phyloP scores from a whole-genome alignment of 345 rosid species.

The Populus davidiana region DNA sequence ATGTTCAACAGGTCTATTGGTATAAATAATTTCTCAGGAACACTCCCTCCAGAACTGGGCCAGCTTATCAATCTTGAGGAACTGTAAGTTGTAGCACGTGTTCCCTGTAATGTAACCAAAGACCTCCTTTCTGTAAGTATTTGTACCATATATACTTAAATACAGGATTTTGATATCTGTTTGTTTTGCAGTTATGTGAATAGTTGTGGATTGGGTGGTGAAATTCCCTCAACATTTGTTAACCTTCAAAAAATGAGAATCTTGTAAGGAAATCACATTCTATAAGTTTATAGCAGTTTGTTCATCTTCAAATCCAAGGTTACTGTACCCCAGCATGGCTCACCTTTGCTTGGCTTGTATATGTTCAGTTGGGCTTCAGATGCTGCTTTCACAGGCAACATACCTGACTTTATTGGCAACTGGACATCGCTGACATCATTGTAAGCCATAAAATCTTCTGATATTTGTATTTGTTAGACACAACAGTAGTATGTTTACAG shows the following conservation, averaged over 20 bases:
- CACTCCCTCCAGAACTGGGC: slow-evolving; percentile 19
- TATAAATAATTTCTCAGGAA: slow-evolving; percentile 18
- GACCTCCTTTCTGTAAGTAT: background rate
- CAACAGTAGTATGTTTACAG: background rate
- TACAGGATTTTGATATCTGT: background rate
- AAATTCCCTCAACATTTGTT: slow-evolving; percentile 48
- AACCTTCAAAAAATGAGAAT: slow-evolving; percentile 22
- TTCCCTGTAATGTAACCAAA: background rate
- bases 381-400: slow-evolving; percentile 32
- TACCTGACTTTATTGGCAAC: slow-evolving; percentile 39
- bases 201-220: slow-evolving; percentile 56
- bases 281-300: background rate
- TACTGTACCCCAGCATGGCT: background rate
- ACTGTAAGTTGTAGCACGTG: background rate
- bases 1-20: slow-evolving; percentile 15
- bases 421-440: slow-evolving; percentile 25
- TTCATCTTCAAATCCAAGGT: background rate
- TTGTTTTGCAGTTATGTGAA: slow-evolving; percentile 40
- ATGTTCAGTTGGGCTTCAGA: slow-evolving; percentile 36
- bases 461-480: background rate
- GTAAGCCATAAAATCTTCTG: slow-evolving; percentile 14
- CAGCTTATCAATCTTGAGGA: slow-evolving; percentile 16
- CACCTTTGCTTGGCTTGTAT: background rate
- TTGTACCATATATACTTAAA: background rate
- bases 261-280: slow-evolving; percentile 7